Evolutionary conservation across 768 basidiomycete species (phyloP).

Genomic region (Hypholoma sublateritium): DNA sequence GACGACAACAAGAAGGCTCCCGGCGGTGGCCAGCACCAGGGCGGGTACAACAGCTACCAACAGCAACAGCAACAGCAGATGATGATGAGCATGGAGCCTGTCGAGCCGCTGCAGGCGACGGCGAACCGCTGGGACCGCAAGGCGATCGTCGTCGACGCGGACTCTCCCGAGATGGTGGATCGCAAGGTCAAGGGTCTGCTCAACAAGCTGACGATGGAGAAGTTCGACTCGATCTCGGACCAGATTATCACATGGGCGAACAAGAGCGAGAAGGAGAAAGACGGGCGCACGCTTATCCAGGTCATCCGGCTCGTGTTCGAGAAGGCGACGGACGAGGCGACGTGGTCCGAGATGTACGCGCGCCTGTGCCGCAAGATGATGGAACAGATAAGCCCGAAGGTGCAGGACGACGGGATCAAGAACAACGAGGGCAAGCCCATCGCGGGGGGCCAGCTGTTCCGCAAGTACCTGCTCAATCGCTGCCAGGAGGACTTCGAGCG

Average conservation of each 20-base stretch:
- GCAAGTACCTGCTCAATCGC: slow-evolving; percentile 93
- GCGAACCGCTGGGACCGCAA: slow-evolving; percentile 84
- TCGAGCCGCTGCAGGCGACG: slow-evolving; percentile 75
- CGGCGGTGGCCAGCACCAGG: slow-evolving; percentile 29
- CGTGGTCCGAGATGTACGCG: slow-evolving; percentile 98
- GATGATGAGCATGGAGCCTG: slow-evolving; percentile 50
- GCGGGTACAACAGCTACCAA: slow-evolving; percentile 28
- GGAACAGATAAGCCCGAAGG: slow-evolving; percentile 85
- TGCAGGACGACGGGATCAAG: slow-evolving; percentile 86
- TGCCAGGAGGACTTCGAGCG: slow-evolving; percentile 98
- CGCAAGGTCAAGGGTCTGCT: slow-evolving; percentile 90
- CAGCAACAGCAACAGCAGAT: slow-evolving; percentile 25
- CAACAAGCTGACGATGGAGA: slow-evolving; percentile 96
- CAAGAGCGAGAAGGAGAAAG: slow-evolving; percentile 88
- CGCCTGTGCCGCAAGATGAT: slow-evolving; percentile 93
- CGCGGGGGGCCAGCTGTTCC: slow-evolving; percentile 90
- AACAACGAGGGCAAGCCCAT: slow-evolving; percentile 84
- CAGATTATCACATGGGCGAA: slow-evolving; percentile 97
- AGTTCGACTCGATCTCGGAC: slow-evolving; percentile 92
- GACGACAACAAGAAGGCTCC: slow-evolving; percentile 45
- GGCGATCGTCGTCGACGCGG: slow-evolving; percentile 46
- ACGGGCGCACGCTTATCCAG: slow-evolving; percentile 91
- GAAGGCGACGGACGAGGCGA: slow-evolving; percentile 94
- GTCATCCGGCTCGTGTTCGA: slow-evolving; percentile 97
- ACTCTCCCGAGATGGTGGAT: slow-evolving; percentile 85